Base-by-base conservation (phyloP, 345 rosid species). In the Camelina hispida region DNA sequence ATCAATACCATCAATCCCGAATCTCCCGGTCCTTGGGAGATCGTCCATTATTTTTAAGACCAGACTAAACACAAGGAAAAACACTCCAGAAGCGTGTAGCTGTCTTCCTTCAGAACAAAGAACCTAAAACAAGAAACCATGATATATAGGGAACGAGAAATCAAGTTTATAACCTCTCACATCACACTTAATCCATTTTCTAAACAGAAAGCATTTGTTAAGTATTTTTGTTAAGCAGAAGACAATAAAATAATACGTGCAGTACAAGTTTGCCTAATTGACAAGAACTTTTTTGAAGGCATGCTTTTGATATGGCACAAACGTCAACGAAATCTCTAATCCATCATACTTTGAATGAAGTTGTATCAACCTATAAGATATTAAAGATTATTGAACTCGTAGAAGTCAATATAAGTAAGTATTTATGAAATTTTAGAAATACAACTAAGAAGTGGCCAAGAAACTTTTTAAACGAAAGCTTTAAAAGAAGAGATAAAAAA, bases 401-500 rank as follows among this genome's bases (percentile, higher is more conserved):
- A 40, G 5, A 62, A 72, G 13, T 15, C 12, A 23, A 60, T 16
- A 58, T 23, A 38, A 58, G 20, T n/a, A 32, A 35, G 8, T 17
- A 18, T 18, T 54, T 42, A 73, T 18, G 77, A 63, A 53, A 63
- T 23, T 38, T 51, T 28, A 9, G 28, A 8, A 10, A 60, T 17
- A 15, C 32, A 48, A 48, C 23, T 25, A 43, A 63, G 38, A 73
- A 55, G 47, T 47, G 35, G 54, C 62, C 62, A 66, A 59, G 1
- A 60, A 51, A 42, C 63, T 60, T 61, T 61, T 32, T 13, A 34
- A 68, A 52, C 18, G 0, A 69, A 69, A 77, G 75, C 66, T 51
- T 23, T 61, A 55, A 69, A 46, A 70, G 80, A 35, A 50, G 63
- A 63, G 66, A 77, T 62, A 70, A 37, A 62, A 62, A 69, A 55